Conservation (phyloP, 73 alveolate genomes). For the Paramecium tetraurelia region DNA sequence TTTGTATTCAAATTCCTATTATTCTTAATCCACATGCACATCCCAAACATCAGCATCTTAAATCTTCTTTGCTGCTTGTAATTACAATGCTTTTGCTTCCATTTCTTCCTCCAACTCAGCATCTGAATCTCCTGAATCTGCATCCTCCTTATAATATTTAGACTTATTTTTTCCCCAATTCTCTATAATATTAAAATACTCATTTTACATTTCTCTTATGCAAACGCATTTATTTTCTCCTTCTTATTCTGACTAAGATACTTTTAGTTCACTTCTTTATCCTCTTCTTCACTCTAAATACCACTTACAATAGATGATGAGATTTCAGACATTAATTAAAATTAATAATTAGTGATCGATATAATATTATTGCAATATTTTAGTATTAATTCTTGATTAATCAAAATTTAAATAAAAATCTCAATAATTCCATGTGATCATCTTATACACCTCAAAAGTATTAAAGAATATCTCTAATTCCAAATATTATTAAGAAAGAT, state of each 20-base stretch:
- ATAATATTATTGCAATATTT: neutral
- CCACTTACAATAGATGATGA: neutral
- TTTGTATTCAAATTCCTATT: neutral
- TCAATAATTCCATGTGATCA: too few species aligned
- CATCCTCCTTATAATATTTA: constrained; percentile 16
- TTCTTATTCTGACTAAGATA: constrained; percentile 1
- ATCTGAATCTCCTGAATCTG: constrained; percentile 25
- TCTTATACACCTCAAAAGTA: too few species aligned
- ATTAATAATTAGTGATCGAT: neutral
- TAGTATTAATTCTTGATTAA: neutral
- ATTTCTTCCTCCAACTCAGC: constrained; percentile 36
- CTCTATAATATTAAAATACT: neutral
- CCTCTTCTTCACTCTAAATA: neutral
- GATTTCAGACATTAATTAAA: constrained; percentile 1
- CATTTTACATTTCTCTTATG: neutral
- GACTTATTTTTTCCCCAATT: constrained; percentile 35
- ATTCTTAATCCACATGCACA: neutral
- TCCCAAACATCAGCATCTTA: constrained; percentile 18
- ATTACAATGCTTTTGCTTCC: constrained; percentile 27
- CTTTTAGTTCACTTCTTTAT: neutral
- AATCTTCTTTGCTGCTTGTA: neutral
- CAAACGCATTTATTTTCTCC: neutral
- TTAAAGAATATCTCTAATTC: too few species aligned
- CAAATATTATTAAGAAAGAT: too few species aligned
- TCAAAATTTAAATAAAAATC: neutral